Base-by-base conservation (phyloP, 2,329 filamentous ascomycete genomes). In the Microthyrium microscopicum region DNA sequence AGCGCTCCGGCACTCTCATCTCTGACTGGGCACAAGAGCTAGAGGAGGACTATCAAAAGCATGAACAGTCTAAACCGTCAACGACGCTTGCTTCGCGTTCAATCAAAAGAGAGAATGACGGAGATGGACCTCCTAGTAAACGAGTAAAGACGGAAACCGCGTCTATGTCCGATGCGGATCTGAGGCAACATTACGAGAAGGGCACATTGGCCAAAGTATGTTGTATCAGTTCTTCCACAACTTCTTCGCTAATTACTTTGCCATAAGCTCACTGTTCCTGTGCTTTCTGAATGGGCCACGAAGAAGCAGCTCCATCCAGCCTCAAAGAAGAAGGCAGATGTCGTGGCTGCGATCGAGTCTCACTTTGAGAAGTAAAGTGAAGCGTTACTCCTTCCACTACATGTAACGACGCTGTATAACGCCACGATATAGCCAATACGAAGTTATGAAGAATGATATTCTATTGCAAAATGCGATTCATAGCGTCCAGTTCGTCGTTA, bases 1-100 rank as follows among this genome's bases (percentile, higher is more conserved):
- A 65, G 59, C 73, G 87, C 20, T 77, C 80, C 2, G 85, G 84
- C 0, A 69, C 72, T 2, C 81, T 83, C 47, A 68, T 93, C 7
- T 62, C 77, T 29, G 73, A 81, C 21, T 93, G 85, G 75, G 75
- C 79, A 4, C 61, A 70, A 22, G 64, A 68, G 8, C 62, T 94
- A 5, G 69, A 78, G 20, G 56, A 66, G 6, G 70, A 74, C 37
- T 65, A 61, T 42, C 52, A 55, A 8, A 49, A 52, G 9, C 47
- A 53, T 22, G 41, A 42, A 4, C 53, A 55, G 8, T 51, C 63
- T 22, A 40, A 42, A 4, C 53, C 55, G 8, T 51, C 63, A 5
- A 54, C 59, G 13, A 54, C 57, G 3, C 49, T 53, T 11, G 57
- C 57, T 0, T 57, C 62, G 16, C 47, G 51, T 1, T 48, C 37